These are phyloP conservation scores for Fraxinus quadrangulata DNA, from an alignment of 257 asterid species.

Conservation along the genomic window DNA sequence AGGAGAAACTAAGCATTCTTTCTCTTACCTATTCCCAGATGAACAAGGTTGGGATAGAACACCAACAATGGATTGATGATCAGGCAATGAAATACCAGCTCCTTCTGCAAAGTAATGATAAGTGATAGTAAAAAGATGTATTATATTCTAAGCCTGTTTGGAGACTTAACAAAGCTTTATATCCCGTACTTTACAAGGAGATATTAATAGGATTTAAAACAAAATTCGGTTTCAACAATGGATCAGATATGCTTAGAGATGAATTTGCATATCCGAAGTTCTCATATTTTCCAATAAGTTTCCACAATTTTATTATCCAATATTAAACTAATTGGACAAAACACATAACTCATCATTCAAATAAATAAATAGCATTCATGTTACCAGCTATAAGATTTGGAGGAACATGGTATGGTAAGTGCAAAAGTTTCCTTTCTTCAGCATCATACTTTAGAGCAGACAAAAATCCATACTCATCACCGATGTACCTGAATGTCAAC, in stretches of 20 bases:
- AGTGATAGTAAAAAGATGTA: not conserved
- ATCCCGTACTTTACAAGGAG: not conserved
- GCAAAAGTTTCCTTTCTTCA: slow-evolving; percentile 59
- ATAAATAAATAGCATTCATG: slow-evolving; percentile 15
- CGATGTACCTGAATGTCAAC: slow-evolving; percentile 60
- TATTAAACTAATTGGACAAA: slow-evolving; percentile 7
- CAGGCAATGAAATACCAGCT: slow-evolving; percentile 65
- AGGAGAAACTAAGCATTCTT: slow-evolving; percentile 17
- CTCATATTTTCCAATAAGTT: slow-evolving; percentile 18
- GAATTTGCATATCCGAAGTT: slow-evolving; percentile 1
- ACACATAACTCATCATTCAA: slow-evolving; percentile 22
- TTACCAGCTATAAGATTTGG: slow-evolving; percentile 88
- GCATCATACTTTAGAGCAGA: slow-evolving; percentile 80
- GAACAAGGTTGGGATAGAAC: slow-evolving; percentile 84
- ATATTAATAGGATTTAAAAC: not conserved
- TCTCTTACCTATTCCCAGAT: slow-evolving; percentile 72
- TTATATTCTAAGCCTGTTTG: slow-evolving; percentile 18
- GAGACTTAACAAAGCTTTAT: slow-evolving; percentile 6
- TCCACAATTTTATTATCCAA: slow-evolving; percentile 19
- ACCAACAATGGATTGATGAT: slow-evolving; percentile 79
- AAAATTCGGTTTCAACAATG: not conserved
- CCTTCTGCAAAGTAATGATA: slow-evolving; percentile 56
- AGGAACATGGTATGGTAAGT: slow-evolving; percentile 73
- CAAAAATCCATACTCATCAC: slow-evolving; percentile 92
- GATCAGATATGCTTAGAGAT: slow-evolving; percentile 22